These are phyloP conservation scores for Naumovozyma castellii DNA, from an alignment of 805 yeast genomes.

Conservation along the genomic window DNA sequence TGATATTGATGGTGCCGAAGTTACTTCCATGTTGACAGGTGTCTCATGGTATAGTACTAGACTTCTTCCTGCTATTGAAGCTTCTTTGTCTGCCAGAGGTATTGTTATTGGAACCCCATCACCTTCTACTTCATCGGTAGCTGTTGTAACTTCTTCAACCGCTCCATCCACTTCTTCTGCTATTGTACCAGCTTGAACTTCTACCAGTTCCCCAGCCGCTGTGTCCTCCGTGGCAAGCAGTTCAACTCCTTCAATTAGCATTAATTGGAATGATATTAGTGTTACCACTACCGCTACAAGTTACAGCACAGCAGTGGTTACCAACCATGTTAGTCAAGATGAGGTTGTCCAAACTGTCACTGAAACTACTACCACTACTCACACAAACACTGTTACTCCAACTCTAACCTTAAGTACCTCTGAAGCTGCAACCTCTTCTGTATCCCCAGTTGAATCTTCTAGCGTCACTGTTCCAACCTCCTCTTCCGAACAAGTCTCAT, in stretches of 20 bases:
- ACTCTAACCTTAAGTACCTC: neutral
- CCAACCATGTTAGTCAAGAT: conserved; percentile 1
- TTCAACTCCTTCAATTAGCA: neutral
- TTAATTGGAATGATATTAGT: neutral
- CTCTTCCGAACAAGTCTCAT: neutral
- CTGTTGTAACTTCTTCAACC: neutral
- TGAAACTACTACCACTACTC: neutral
- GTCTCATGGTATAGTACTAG: conserved; percentile 11
- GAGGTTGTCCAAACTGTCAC: neutral
- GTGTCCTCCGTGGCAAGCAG: neutral
- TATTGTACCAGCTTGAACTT: neutral
- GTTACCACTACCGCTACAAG: conserved; percentile 1
- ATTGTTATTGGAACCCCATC: conserved; percentile 1
- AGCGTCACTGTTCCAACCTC: neutral
- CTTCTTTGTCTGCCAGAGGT: conserved; percentile 4
- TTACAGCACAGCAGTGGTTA: neutral
- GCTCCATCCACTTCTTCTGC: conserved; percentile 1
- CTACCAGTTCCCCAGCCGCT: conserved; percentile 1
- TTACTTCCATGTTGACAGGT: conserved; percentile 26
- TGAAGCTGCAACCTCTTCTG: neutral
- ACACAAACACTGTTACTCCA: neutral
- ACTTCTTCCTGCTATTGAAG: conserved; percentile 3
- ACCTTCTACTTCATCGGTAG: neutral
- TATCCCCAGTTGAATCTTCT: neutral
- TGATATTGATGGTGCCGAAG: conserved; percentile 19